Percentiles rank a stretch among this genome's conserved stretches.
Conservation (phyloP, 306 rosid genomes). For the Senna tora region DNA sequence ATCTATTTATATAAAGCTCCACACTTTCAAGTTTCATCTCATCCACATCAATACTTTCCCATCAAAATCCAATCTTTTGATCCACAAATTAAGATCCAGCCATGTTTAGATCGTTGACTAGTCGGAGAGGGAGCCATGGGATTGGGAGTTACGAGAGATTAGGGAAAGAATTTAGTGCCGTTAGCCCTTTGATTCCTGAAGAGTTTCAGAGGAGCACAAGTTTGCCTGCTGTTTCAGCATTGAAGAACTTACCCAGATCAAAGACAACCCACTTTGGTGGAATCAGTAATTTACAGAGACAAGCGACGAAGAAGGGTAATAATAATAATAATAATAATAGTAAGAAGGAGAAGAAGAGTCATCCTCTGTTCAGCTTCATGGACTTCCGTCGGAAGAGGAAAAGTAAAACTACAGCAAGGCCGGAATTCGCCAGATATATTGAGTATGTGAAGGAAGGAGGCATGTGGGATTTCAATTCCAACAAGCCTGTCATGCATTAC, state of each 20-base stretch:
- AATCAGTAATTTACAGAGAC: conserved; percentile 44
- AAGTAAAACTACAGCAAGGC: conserved; percentile 63
- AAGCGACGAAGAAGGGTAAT: conserved; percentile 49
- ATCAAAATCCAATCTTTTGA: neutral
- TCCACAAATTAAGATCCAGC: neutral
- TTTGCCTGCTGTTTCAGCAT: conserved; percentile 41
- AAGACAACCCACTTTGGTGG: conserved; percentile 18
- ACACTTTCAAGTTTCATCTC: neutral
- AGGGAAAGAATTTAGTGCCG: conserved; percentile 44
- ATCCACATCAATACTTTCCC: conserved; percentile 34
- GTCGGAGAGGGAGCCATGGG: conserved; percentile 43
- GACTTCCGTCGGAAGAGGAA: conserved; percentile 54
- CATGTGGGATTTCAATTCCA: conserved; percentile 57
- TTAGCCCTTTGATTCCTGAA: conserved; percentile 35
- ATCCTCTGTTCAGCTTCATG: conserved; percentile 55
- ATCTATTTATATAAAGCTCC: conserved; percentile 35
- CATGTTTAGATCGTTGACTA: conserved; percentile 59
- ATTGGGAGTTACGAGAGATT: conserved; percentile 51
- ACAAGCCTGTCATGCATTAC: conserved; percentile 61
- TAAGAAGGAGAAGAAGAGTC: conserved; percentile 43
- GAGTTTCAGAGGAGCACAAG: conserved; percentile 59
- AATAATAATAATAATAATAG: neutral
- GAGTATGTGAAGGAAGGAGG: conserved; percentile 78
- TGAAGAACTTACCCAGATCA: conserved; percentile 16
- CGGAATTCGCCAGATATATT: conserved; percentile 61